Conservation (phyloP, 768 basidiomycete species). For the Podaxis mareebaensis region DNA sequence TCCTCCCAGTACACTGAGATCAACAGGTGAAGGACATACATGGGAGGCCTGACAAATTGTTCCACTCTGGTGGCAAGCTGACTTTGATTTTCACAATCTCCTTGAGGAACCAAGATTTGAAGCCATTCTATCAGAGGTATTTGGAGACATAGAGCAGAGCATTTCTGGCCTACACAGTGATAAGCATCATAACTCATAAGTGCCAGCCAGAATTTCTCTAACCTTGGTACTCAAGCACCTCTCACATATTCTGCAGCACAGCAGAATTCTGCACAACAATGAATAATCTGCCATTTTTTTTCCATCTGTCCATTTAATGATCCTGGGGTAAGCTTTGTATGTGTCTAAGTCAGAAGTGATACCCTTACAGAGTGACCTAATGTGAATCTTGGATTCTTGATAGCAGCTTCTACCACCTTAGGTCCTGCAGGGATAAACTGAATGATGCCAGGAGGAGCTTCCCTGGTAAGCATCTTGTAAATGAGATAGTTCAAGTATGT, state of each 20-base stretch:
- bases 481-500: slow-evolving; percentile 95
- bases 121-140: slow-evolving; percentile 81
- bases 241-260: slow-evolving; percentile 85
- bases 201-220: slow-evolving; percentile 5
- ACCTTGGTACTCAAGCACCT: slow-evolving; percentile 98
- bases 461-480: slow-evolving; percentile 89
- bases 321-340: slow-evolving; percentile 88
- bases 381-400: slow-evolving; percentile 78
- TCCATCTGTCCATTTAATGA: slow-evolving; percentile 97
- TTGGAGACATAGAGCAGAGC: slow-evolving; percentile 95
- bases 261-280: slow-evolving; percentile 85
- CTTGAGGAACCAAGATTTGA: slow-evolving; percentile 74
- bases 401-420: slow-evolving; percentile 82
- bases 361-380: slow-evolving; percentile 94
- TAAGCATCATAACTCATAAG: neutral
- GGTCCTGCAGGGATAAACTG: slow-evolving; percentile 95
- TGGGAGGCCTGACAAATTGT: slow-evolving; percentile 96
- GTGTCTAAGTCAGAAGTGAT: slow-evolving; percentile 85
- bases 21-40: slow-evolving; percentile 48
- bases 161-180: slow-evolving; percentile 76
- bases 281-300: slow-evolving; percentile 96
- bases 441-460: slow-evolving; percentile 91
- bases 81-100: slow-evolving; percentile 86
- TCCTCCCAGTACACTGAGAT: neutral
- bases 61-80: slow-evolving; percentile 72